Base-by-base conservation (phyloP, 495 filamentous ascomycete genomes). In the Trichoderma gamsii region DNA sequence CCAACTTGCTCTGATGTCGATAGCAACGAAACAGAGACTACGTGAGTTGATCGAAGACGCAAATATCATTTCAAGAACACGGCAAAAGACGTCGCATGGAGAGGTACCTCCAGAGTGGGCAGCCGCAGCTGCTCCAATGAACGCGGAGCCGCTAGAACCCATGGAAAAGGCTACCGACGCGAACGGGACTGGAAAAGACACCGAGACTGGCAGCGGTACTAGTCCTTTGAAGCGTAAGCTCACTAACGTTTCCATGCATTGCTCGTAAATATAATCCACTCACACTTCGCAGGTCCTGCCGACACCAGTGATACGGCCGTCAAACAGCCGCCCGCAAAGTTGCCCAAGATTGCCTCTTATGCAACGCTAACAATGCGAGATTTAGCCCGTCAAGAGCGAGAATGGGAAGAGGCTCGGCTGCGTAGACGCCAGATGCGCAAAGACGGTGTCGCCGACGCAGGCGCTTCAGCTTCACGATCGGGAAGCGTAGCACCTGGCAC, bases 41-140 rank as follows among this genome's bases (percentile, higher is more conserved):
- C 79, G 88, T 51, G 82, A 84, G 4, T 75, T 95, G 15, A 68
- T 95, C 27, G 88, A 92, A 71, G 91, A 95, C 73, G 86, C 89
- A 7, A 83, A 85, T 63, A 83, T 77, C 16, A 76, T 93, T 9
- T 81, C 90, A 21, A 83, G 80, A 68, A 87, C 82, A 65, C 86
- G 92, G 67, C 86, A 87, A 72, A 84, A 79, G 46, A 88, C 87
- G n/a, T 87, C 91, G 15, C 85, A 92, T 76, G 92, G 91, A 4
- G 75, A 86, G 8, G 82, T 92, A 3, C 90, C 90, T 23, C 72
- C 75, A 29, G 90, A 90, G 65, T 92, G 90, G 85, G 74, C 82
- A 15, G 89, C 91, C 68, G 74, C 91, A 63, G 90, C 87, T 2
- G 82, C 79, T 46, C 75, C 79, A 18, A 67, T 80, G 29, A 73